Base-by-base conservation (phyloP, 2,329 filamentous ascomycete genomes). In the Aspergillus nomiae region DNA sequence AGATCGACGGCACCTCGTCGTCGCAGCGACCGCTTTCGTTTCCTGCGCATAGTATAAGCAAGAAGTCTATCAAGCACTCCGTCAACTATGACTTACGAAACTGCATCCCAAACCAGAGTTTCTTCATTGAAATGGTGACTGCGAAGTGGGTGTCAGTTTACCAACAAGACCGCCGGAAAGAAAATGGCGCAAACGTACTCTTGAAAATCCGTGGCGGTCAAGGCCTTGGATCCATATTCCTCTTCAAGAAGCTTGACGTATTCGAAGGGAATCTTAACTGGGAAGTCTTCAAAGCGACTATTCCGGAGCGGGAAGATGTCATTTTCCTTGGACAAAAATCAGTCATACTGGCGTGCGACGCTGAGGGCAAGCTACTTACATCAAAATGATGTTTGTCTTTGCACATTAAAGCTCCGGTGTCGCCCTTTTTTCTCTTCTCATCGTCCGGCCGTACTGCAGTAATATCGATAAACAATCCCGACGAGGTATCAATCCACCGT, bases 381-480 rank as follows among this genome's bases (percentile, higher is more conserved):
- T 77, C 71, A 67, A 86, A 89, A 38, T 78, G 74, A 69, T 89
- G 86, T 10, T 76, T 77, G 72, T 88, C 86, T 71, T 89, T 89
- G 70, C 83, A 85, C 75, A 82, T 83, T 74, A 87, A 77, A 9
- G 77, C 77, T 7, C 79, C 81, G 11, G 74, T 58, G 2, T 74
- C 61, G 0, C 82, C 83, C 4, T 71, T 62, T 0, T 71, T 70
- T 53, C 80, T 74, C 8, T 75, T 77, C 0, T 74, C 75, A 19
- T 76, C 68, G 64, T 86, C 82, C 12, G 78, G 78, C 57, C 85
- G 78, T 6, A 88, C 77, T 7, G 85, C 83, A 0, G 86, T 88
- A 63, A 89, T 86, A 70, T 89, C 86, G 67, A 89, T 87, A 68
- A 87, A 89, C 0, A 88, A 73, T 0, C 86, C 86, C 0, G 83